Conservation (phyloP, 2,329 filamentous ascomycete genomes). For the Penicillium sp. region DNA sequence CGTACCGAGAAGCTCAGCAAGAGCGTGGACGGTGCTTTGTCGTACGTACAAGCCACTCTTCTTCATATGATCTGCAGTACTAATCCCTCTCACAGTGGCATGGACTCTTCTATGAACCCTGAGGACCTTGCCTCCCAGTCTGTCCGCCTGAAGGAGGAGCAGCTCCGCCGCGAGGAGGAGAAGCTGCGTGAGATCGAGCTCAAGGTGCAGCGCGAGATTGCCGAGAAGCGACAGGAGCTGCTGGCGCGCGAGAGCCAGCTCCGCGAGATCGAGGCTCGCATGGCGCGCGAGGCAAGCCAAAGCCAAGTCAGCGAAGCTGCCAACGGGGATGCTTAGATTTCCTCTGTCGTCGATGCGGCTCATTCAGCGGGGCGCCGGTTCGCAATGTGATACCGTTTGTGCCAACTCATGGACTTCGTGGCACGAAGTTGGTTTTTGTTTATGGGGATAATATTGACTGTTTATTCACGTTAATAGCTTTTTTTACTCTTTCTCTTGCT, state of each 20-base stretch:
- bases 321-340: conserved; percentile 41
- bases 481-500: conserved; percentile 18
- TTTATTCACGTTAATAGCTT: conserved; percentile 46
- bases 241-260: conserved; percentile 97
- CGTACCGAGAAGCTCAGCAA: conserved; percentile 99
- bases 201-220: conserved; percentile 99
- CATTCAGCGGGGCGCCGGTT: conserved; percentile 31
- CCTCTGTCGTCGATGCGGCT: conserved; percentile 31
- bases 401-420: conserved; percentile 39
- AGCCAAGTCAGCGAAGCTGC: conserved; percentile 33
- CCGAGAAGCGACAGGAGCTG: conserved; percentile 99
- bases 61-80: conserved; percentile 24
- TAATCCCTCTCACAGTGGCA: conserved; percentile 46
- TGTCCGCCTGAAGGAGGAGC: conserved; percentile 98
- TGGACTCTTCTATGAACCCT: conserved; percentile 91
- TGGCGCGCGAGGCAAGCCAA: conserved; percentile 78
- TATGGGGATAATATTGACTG: conserved; percentile 44
- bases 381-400: conserved; percentile 37
- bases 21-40: conserved; percentile 88
- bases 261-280: conserved; percentile 96
- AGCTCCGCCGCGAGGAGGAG: conserved; percentile 98
- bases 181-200: conserved; percentile 99
- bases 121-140: conserved; percentile 96
- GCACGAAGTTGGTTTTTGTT: conserved; percentile 37
- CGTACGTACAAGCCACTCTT: conserved; percentile 62